These are phyloP conservation scores for Aspergillus sp. DNA, from an alignment of 2,329 filamentous ascomycete genomes.

Conservation along the genomic window DNA sequence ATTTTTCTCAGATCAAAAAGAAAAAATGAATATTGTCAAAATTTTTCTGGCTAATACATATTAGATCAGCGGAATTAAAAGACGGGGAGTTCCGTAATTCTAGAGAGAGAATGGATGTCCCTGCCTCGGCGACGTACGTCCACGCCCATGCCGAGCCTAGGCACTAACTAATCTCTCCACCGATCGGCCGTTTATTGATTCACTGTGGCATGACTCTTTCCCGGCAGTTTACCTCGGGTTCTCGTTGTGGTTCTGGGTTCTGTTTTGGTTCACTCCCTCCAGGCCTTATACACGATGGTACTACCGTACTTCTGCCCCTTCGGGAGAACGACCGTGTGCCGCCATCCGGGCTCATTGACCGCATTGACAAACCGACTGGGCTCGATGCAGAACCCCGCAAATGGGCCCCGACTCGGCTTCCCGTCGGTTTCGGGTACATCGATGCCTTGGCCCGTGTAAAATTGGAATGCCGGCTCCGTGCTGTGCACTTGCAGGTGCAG, in stretches of 20 bases:
- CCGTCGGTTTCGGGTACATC: conserved; percentile 66
- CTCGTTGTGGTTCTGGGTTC: too few relatives aligned
- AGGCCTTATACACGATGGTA: conserved; percentile 79
- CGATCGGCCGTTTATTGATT: neutral
- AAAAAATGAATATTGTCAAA: too few relatives aligned
- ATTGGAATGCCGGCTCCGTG: conserved; percentile 95
- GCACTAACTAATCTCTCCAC: neutral
- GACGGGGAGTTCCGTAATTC: neutral
- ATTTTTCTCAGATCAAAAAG: neutral
- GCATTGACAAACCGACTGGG: conserved; percentile 90
- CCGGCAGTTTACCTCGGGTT: conserved; percentile 28
- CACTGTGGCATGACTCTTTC: neutral
- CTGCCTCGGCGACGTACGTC: neutral
- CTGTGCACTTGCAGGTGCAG: conserved; percentile 84
- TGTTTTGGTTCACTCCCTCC: conserved; percentile 58
- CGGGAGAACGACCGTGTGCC: conserved; percentile 74
- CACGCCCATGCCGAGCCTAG: conserved; percentile 9
- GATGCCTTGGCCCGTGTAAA: conserved; percentile 88
- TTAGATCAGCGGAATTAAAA: neutral
- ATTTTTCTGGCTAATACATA: neutral
- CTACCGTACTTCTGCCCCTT: conserved; percentile 82
- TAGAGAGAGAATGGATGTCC: neutral
- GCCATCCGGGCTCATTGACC: conserved; percentile 78
- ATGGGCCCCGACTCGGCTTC: conserved; percentile 63
- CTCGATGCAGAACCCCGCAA: conserved; percentile 88